A percentile compares a stretch with the other conserved stretches of the same genome.
phyloP scores from a whole-genome alignment of 2,329 filamentous ascomycete species.

The Dothideomycetes sp. region DNA sequence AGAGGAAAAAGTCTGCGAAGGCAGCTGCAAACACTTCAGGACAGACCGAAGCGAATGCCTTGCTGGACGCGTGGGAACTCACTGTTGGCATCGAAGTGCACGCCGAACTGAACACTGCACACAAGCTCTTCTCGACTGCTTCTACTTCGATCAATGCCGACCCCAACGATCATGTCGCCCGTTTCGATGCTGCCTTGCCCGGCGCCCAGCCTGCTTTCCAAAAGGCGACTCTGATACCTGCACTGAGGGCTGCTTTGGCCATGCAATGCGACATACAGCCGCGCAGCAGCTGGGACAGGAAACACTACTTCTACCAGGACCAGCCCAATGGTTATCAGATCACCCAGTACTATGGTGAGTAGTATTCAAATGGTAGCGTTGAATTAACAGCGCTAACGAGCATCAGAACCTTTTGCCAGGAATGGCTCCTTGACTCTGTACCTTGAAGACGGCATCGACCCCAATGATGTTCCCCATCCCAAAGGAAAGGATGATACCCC shows the following conservation, averaged over 20 bases:
- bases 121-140: slow-evolving; percentile 77
- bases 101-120: slow-evolving; percentile 80
- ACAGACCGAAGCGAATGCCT: slow-evolving; percentile 15
- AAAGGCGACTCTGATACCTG: slow-evolving; percentile 71
- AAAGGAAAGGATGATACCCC: background rate
- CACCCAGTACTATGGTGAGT: slow-evolving; percentile 74
- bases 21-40: slow-evolving; percentile 15
- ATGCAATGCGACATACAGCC: slow-evolving; percentile 70
- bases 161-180: slow-evolving; percentile 78
- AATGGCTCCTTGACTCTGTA: slow-evolving; percentile 64
- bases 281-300: slow-evolving; percentile 80
- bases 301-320: slow-evolving; percentile 99
- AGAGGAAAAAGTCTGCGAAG: slow-evolving; percentile 21
- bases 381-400: background rate
- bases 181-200: slow-evolving; percentile 83
- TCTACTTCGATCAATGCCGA: slow-evolving; percentile 26
- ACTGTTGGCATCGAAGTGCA: slow-evolving; percentile 97
- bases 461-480: slow-evolving; percentile 60
- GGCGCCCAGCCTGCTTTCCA: slow-evolving; percentile 84
- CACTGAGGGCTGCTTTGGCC: slow-evolving; percentile 79
- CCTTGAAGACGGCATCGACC: slow-evolving; percentile 68
- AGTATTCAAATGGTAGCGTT: background rate
- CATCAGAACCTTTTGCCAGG: slow-evolving; percentile 51
- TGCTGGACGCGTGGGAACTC: slow-evolving; percentile 66
- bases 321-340: slow-evolving; percentile 96